These are phyloP conservation scores for Fusarium beomiforme DNA, from an alignment of 2,329 filamentous ascomycete species.

Conservation along the genomic window DNA sequence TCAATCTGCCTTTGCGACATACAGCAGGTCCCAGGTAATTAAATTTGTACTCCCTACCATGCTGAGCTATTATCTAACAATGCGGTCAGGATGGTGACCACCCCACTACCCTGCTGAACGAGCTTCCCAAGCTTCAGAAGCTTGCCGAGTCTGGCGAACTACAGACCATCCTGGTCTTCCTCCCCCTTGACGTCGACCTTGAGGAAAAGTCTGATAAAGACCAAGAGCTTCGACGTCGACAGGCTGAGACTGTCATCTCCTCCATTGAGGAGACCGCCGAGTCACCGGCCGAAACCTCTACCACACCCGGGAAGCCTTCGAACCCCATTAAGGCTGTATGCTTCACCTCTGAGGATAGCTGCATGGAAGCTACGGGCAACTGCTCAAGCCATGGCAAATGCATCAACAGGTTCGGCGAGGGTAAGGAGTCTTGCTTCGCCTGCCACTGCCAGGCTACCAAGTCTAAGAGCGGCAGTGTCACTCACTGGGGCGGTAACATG, in stretches of 20 bases:
- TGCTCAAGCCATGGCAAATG: conserved; percentile 88
- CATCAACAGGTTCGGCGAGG: conserved; percentile 68
- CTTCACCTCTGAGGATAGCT: conserved; percentile 76
- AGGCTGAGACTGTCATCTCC: conserved; percentile 59
- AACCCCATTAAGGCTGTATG: conserved; percentile 71
- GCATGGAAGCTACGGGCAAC: conserved; percentile 74
- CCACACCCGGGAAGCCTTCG: conserved; percentile 45
- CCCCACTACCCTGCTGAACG: conserved; percentile 56
- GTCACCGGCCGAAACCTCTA: conserved; percentile 39
- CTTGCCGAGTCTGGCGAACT: conserved; percentile 61
- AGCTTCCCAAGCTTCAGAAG: conserved; percentile 56
- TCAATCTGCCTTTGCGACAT: conserved; percentile 55
- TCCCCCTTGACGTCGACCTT: conserved; percentile 57
- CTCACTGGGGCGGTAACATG: conserved; percentile 83
- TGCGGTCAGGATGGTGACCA: conserved; percentile 51
- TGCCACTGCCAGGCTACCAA: conserved; percentile 77
- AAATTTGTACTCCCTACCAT: background rate
- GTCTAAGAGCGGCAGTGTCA: conserved; percentile 67
- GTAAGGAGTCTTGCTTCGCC: conserved; percentile 72
- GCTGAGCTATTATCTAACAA: conserved; percentile 34
- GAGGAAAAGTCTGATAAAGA: conserved; percentile 54
- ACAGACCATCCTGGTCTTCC: conserved; percentile 66
- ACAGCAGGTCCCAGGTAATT: conserved; percentile 56
- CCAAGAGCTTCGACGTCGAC: conserved; percentile 59
- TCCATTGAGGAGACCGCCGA: conserved; percentile 45